Evolutionary conservation across 129 eudicot genomes (phyloP), one percentile per base, ranked within the genome.

Genomic region (Chrysanthemum seticuspe): DNA sequence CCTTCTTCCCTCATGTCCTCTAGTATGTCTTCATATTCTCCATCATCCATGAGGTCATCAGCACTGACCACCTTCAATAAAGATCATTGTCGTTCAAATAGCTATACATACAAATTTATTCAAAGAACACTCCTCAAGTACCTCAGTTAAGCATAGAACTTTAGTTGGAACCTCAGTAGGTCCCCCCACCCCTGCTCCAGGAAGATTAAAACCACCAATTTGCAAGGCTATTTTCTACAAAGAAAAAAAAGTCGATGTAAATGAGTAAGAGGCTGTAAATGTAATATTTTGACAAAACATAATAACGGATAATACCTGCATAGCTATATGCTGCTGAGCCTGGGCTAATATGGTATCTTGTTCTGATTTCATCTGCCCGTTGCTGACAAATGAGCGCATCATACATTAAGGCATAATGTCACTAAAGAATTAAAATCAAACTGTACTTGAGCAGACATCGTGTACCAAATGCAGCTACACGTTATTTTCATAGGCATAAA

Each of bases 1-100:
- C 97, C 90, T 81, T 91, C 97, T 58, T 88, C 96, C 80, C 83
- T 86, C 97, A 91, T 91, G 73, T 91, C 97, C 74, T 88, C 96
- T 58, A 91, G 72, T 64, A 91, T 91, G 76, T 91, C 97, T 76
- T 85, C 96, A 49, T 86, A 91, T 72, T 91, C 96, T 31, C 83
- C 88, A 74, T 91, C 97, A 57, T 91, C 89, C 80, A 71, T 79
- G 81, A 91, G 77, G 51, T 88, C 96, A 76, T 84, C 90, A 60
- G 81, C 76, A 69, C 76, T 83, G 25, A 91, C 68, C 72, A 83
- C 97, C 97, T 91, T 76, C 64, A 78, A 64, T 49, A 66, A 61
- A 52, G 4, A 29, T 36, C 53, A 77, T 48, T 45, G 6, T 50
- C 29, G 59, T 55, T 66, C 11, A 58, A 50, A 62, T 29, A 29